Percentiles rank a stretch among this genome's conserved stretches.
Conservation (phyloP, 129 eudicot species). For the Lactuca saligna region DNA sequence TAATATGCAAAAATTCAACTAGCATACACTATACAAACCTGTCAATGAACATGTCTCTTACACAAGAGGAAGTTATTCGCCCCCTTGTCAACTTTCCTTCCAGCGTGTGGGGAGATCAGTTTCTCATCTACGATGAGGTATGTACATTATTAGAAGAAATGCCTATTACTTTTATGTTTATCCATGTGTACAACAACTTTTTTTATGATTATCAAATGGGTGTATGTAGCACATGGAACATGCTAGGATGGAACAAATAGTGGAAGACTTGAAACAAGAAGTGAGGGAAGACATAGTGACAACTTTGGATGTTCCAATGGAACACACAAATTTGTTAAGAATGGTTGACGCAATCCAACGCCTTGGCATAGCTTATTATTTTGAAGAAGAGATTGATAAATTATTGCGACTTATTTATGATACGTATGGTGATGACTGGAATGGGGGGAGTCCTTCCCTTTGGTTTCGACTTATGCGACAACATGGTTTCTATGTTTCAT, state of each 20-base stretch:
- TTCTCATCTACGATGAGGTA: conserved; percentile 16
- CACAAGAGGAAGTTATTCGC: conserved; percentile 14
- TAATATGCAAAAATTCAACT: too few relatives aligned
- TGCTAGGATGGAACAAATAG: conserved; percentile 2
- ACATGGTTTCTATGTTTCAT: conserved; percentile 35
- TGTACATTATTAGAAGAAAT: not conserved
- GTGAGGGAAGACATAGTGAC: conserved; percentile 27
- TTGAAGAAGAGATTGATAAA: too few relatives aligned
- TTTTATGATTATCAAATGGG: not conserved
- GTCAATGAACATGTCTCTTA: not conserved
- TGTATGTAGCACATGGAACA: not conserved
- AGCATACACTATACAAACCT: too few relatives aligned
- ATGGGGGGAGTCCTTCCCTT: too few relatives aligned
- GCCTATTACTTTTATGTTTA: not conserved
- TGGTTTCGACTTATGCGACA: not conserved
- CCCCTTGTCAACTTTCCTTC: conserved; percentile 11
- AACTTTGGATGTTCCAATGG: not conserved
- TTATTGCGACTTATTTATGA: too few relatives aligned
- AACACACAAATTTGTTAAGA: conserved; percentile 17
- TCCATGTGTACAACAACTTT: not conserved
- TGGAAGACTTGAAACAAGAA: conserved; percentile 16
- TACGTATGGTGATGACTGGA: too few relatives aligned
- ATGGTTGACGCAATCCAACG: conserved; percentile 48
- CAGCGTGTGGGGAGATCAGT: conserved; percentile 18
- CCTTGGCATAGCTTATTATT: conserved; percentile 12